phyloP scores from a whole-genome alignment of 441 rosid genomes.

The Lagerstroemia fauriei region DNA sequence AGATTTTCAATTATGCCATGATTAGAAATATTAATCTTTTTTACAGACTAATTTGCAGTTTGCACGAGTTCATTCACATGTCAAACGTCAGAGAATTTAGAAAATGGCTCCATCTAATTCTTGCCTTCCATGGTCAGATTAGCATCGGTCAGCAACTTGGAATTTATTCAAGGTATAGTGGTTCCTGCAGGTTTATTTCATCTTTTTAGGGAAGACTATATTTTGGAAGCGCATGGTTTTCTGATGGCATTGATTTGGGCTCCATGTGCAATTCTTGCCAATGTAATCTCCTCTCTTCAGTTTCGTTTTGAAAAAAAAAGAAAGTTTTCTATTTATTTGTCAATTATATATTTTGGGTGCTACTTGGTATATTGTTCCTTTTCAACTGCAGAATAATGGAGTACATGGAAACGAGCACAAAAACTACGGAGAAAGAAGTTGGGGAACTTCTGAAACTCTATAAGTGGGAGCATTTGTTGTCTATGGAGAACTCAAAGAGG shows the following conservation, averaged over 20 bases:
- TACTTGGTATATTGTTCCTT: slow-evolving; percentile 29
- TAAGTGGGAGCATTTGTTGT: slow-evolving; percentile 70
- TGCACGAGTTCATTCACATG: slow-evolving; percentile 80
- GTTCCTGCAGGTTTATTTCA: no score
- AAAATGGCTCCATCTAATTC: slow-evolving; percentile 83
- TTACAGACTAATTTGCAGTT: slow-evolving; percentile 48
- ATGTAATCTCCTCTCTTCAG: slow-evolving; percentile 44
- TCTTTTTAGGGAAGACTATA: no score
- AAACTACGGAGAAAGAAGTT: slow-evolving; percentile 58
- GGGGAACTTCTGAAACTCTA: slow-evolving; percentile 69
- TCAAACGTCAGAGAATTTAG: slow-evolving; percentile 86
- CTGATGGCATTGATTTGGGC: slow-evolving; percentile 56
- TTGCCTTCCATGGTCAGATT: slow-evolving; percentile 80
- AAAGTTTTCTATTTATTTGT: slow-evolving; percentile 7
- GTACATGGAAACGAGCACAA: slow-evolving; percentile 56
- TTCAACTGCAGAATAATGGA: slow-evolving; percentile 63
- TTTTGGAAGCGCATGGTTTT: not conserved
- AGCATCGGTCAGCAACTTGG: slow-evolving; percentile 57
- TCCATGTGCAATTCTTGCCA: slow-evolving; percentile 84
- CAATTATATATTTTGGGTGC: slow-evolving; percentile 14
- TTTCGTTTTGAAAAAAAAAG: no score
- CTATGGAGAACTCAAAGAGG: slow-evolving; percentile 60
- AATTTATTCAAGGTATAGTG: slow-evolving; percentile 67
- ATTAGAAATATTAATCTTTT: slow-evolving; percentile 10
- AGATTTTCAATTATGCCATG: no score